These are phyloP conservation scores for Russula olivacea DNA, from an alignment of 768 basidiomycete species.

Conservation along the genomic window DNA sequence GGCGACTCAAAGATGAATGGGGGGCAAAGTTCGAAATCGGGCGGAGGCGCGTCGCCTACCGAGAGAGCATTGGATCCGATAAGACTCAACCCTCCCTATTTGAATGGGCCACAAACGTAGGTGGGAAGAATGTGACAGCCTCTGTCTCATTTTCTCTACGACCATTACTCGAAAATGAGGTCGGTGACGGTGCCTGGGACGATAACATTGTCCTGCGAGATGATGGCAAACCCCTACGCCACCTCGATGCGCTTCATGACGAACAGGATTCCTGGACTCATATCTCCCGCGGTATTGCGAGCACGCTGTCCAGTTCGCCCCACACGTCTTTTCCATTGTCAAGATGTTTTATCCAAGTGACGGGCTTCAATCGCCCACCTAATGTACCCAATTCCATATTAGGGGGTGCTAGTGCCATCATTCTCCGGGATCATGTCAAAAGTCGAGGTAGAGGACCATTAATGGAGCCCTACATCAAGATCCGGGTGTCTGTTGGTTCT, in stretches of 20 bases:
- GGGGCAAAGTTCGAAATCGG: constrained; percentile 72
- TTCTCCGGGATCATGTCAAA: constrained; percentile 56
- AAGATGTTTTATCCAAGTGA: constrained; percentile 52
- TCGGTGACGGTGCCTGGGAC: constrained; percentile 65
- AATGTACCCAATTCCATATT: constrained; percentile 47
- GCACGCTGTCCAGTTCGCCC: constrained; percentile 69
- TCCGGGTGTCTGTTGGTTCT: constrained; percentile 64
- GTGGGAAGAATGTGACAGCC: constrained; percentile 49
- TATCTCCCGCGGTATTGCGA: constrained; percentile 64
- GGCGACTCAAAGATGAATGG: constrained; percentile 78
- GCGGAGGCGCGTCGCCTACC: constrained; percentile 70
- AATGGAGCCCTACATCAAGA: constrained; percentile 69
- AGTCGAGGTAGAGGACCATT: constrained; percentile 64
- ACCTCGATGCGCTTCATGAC: constrained; percentile 44
- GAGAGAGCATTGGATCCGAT: constrained; percentile 47
- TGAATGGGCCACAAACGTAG: constrained; percentile 59
- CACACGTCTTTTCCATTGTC: constrained; percentile 70
- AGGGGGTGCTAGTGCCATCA: constrained; percentile 56
- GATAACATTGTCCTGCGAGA: constrained; percentile 66
- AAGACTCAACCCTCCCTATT: constrained; percentile 29
- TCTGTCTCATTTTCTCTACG: constrained; percentile 51
- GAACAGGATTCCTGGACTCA: constrained; percentile 42
- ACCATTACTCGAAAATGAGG: constrained; percentile 48
- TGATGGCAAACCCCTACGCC: constrained; percentile 45
- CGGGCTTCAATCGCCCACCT: constrained; percentile 38